Percentiles rank a stretch among this genome's conserved stretches.
Evolutionary conservation across 805 yeast species (phyloP).

Genomic region (Saccharomycopsis babjevae): DNA sequence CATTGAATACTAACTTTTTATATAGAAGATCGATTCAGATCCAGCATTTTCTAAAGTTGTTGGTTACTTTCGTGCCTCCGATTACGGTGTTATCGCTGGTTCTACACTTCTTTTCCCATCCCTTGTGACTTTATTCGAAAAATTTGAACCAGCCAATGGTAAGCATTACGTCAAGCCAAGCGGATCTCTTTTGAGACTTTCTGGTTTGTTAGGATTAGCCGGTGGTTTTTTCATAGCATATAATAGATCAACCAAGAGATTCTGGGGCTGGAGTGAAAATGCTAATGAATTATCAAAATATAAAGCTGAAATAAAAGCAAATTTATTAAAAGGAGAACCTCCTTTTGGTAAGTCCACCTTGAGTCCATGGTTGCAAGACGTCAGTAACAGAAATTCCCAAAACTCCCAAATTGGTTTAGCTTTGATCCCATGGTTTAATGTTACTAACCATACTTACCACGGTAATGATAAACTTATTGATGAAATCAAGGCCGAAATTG

Average conservation of each 20-base stretch:
- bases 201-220: slow-evolving; percentile 49
- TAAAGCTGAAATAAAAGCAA: slow-evolving; percentile 59
- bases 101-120: slow-evolving; percentile 42
- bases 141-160: slow-evolving; percentile 38
- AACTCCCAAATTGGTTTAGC: slow-evolving; percentile 51
- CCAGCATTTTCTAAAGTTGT: slow-evolving; percentile 70
- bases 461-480: slow-evolving; percentile 47
- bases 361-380: slow-evolving; percentile 59
- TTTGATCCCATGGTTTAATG: slow-evolving; percentile 73
- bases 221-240: slow-evolving; percentile 74
- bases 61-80: slow-evolving; percentile 59
- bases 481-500: slow-evolving; percentile 31
- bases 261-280: slow-evolving; percentile 73
- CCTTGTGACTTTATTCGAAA: slow-evolving; percentile 34
- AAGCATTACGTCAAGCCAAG: slow-evolving; percentile 40
- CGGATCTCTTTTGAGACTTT: slow-evolving; percentile 45
- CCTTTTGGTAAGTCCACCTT: slow-evolving; percentile 61
- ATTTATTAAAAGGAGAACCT: slow-evolving; percentile 51
- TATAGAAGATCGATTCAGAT: slow-evolving; percentile 58
- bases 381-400: slow-evolving; percentile 70
- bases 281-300: slow-evolving; percentile 59
- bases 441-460: slow-evolving; percentile 73
- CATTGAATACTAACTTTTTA: not conserved
- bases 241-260: slow-evolving; percentile 55
- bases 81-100: slow-evolving; percentile 42